phyloP scores from a whole-genome alignment of 2,329 filamentous ascomycete genomes.

The Fusarium sp. region DNA sequence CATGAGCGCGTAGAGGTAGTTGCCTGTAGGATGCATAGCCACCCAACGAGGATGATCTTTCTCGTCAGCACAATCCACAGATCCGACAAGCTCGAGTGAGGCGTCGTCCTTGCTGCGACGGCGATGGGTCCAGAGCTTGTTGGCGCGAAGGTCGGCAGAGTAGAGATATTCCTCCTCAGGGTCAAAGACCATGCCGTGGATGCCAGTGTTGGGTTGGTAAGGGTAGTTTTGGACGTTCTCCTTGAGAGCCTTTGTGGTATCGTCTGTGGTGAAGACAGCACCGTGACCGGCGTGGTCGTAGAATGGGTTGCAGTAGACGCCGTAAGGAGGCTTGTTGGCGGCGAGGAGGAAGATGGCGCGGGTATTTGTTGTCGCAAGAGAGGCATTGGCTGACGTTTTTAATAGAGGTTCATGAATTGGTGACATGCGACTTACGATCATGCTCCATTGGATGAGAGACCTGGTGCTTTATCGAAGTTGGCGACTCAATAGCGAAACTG shows the following conservation, averaged over 20 bases:
- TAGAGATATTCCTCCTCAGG: constrained; percentile 79
- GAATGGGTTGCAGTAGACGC: constrained; percentile 90
- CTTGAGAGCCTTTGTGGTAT: constrained; percentile 64
- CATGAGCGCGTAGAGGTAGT: constrained; percentile 88
- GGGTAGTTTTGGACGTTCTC: constrained; percentile 78
- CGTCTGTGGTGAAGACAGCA: constrained; percentile 76
- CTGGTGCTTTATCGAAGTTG: constrained; percentile 80
- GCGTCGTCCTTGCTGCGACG: constrained; percentile 62
- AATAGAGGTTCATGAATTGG: constrained; percentile 4
- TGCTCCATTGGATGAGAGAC: constrained; percentile 80
- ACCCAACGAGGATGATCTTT: constrained; percentile 90
- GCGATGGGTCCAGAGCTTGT: constrained; percentile 86
- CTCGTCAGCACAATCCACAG: constrained; percentile 74
- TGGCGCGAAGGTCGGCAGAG: constrained; percentile 80
- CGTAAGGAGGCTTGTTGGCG: constrained; percentile 79
- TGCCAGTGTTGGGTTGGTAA: constrained; percentile 75
- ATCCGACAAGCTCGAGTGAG: constrained; percentile 73
- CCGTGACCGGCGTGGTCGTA: constrained; percentile 86
- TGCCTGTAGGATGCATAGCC: constrained; percentile 80
- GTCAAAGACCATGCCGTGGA: constrained; percentile 87
- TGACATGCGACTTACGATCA: constrained; percentile 68
- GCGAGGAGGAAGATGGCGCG: constrained; percentile 90
- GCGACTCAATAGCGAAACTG: constrained; percentile 80
- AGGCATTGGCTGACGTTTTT: constrained; percentile 67
- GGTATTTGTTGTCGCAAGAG: constrained; percentile 78